Base-by-base conservation (phyloP, 2,329 filamentous ascomycete species). In the Colletotrichum sp. region DNA sequence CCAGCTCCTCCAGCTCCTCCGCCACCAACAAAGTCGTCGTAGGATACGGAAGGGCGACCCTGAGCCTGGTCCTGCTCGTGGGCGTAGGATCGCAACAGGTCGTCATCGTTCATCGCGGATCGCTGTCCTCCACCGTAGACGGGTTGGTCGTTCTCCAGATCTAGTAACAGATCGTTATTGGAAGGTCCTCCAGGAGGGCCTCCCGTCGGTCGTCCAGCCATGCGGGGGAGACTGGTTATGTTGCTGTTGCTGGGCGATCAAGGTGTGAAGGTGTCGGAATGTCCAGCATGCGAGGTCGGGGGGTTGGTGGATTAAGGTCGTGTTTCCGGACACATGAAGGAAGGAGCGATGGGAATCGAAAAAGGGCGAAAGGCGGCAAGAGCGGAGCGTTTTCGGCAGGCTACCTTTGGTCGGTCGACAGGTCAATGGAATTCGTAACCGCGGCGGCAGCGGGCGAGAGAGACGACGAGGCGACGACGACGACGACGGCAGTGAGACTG, bases 11-110 rank as follows among this genome's bases (percentile, higher is more conserved):
- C 72, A 36, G 57, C 36, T 73, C 30, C 72, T 55, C 72, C 88
- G 78, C 88, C 87, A 78, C 96, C 96, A 78, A 99, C 93, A 84
- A 98, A 99, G 81, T 97, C 94, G 89, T 98, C 96, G 86, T 98
- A 98, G 75, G 96, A 98, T 69, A 96, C 93, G 30, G 96, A 98
- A 69, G 96, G 95, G 79, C 96, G 94, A 73, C 92, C 86, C 77
- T 91, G 90, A 63, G 90, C 87, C 6, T 77, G 72, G 79, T 95
- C 91, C 78, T 92, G 89, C 81, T 95, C 90, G 82, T 94, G 92
- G 81, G 94, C 91, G 86, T 95, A 96, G 79, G 92, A 92, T 83
- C 92, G 91, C 82, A 96, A 87, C 64, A 98, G 89, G 79, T 96
- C 93, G 79, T 98, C 94, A 84, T 98, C 96, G 84, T 93, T 93